A percentile compares a stretch with the other conserved stretches of the same genome.
Conservation (phyloP, 768 basidiomycete species). For the Saitozyma sp. region DNA sequence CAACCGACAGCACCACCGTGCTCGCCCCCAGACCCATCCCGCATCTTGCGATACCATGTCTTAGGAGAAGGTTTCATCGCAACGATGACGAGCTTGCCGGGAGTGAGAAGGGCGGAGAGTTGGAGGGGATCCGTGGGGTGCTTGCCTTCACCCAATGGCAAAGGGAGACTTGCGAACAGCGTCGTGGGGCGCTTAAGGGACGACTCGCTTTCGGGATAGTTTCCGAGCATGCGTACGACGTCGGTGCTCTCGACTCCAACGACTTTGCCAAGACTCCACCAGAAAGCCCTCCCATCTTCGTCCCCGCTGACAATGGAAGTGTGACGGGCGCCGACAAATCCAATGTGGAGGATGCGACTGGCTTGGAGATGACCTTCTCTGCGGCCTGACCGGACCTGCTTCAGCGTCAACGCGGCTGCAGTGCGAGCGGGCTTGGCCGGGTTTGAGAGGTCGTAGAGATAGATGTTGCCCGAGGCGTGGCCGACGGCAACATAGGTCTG, state of each 20-base stretch:
- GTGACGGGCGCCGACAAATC: slow-evolving; percentile 84
- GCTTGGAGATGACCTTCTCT: slow-evolving; percentile 75
- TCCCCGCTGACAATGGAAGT: slow-evolving; percentile 91
- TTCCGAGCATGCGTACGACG: slow-evolving; percentile 87
- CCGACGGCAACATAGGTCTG: slow-evolving; percentile 90
- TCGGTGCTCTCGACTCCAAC: slow-evolving; percentile 94
- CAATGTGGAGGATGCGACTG: slow-evolving; percentile 72
- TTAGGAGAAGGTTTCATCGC: slow-evolving; percentile 86
- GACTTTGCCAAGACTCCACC: slow-evolving; percentile 89
- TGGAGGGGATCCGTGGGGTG: slow-evolving; percentile 78
- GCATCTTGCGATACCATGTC: slow-evolving; percentile 67
- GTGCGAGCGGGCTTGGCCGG: slow-evolving; percentile 65
- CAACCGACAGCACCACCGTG: slow-evolving; percentile 18
- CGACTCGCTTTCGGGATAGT: slow-evolving; percentile 65
- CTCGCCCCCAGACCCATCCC: slow-evolving; percentile 15
- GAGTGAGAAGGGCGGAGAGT: slow-evolving; percentile 80
- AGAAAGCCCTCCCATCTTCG: slow-evolving; percentile 87
- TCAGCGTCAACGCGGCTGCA: slow-evolving; percentile 56
- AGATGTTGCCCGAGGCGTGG: slow-evolving; percentile 78
- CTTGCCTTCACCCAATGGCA: slow-evolving; percentile 72
- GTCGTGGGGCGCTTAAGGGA: slow-evolving; percentile 54
- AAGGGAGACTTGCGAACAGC: slow-evolving; percentile 73
- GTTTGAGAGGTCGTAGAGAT: slow-evolving; percentile 76
- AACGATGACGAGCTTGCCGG: slow-evolving; percentile 86
- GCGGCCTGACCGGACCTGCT: slow-evolving; percentile 64